Base-by-base conservation (phyloP, 371 early-diverging fungal species). In the Smittium mucronatum region DNA sequence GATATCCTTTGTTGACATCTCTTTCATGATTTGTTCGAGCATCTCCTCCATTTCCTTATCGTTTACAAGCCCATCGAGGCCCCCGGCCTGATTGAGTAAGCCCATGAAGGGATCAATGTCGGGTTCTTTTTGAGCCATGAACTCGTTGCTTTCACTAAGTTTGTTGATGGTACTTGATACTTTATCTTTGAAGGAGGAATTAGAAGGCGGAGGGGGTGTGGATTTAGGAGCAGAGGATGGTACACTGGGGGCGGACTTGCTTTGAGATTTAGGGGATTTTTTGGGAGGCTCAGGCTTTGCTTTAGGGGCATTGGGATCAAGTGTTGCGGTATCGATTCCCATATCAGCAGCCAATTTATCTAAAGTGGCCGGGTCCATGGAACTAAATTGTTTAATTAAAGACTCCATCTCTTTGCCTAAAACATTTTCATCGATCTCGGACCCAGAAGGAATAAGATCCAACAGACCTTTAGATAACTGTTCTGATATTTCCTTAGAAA, bases 1-100 rank as follows among this genome's bases (percentile, higher is more conserved):
- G 11, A 63, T 63, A 63, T 63, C 63, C 26, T 63, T 63, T 8
- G n/a, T n/a, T 28, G 63, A 63, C 63, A 63, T 63, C 32, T 63
- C 63, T 30, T 28, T 30, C 63, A 63, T 63, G 8, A 63, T 32
- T 8, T 63, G 15, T 28, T 32, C 32, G 8, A 63, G 63, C 16
- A 63, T 5, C 26, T 63, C 32, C 32, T 63, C 63, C 17, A 63
- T 63, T 8, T 63, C 63, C 8, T 11, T 15, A 8, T 63, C 63
- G 32, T 8, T 26, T 32, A 63, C 8, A 17, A 63, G 28, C 11
- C n/a, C 63, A 26, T 63, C 63, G 8, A 63, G n/a, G 8, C 63
- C 63, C 8, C 15, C 8, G 16, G 63, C 63, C 32, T 63, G 63
- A 8, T n/a, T n/a, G 15, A 63, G n/a, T 30, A 63, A 16, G 57